Base-by-base conservation (phyloP, 2,329 filamentous ascomycete species). In the Cercospora zeina region DNA sequence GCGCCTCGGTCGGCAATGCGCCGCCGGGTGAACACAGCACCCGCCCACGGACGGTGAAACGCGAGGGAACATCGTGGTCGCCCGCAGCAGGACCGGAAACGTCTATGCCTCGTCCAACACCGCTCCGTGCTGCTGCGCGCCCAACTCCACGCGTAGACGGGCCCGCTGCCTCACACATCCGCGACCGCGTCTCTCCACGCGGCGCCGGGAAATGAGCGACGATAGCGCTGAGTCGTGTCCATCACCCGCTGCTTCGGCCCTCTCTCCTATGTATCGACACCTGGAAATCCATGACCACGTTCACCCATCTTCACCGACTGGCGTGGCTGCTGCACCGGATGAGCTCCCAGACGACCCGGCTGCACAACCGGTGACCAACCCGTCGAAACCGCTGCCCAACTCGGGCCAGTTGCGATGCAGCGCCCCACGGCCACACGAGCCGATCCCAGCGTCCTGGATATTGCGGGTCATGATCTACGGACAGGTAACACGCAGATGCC, bases 391-490 rank as follows among this genome's bases (percentile, higher is more conserved):
- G 37, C 37, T 42, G 37, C 37, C 37, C 37, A 42, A 42, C 37
- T 42, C 37, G 37, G 37, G 37, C 37, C 37, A 42, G 10, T 42
- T 42, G 37, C 39, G 21, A 19, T 53, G 14, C 50, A 53, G n/a
- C 33, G 27, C 16, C 50, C 21, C 50, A 31, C 33, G n/a, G n/a
- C 39, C 39, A 45, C 6, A 2, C n/a, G 19, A 21, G 3, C 19
- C 39, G 2, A 3, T 36, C 30, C 50, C 50, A 54, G 50, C 30
- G 9, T n/a, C 50, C 30, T 34, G 50, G 50, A 14, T 13, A 3
- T 11, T 31, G 50, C 36, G 50, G 50, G 16, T 30, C 30, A 34
- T 34, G 50, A 33, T 54, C 50, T 54, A 19, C 50, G 50, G 9
- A 14, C 27, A 31, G 33, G 50, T 54, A 19, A 54, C 50, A 54